Evolutionary conservation across 352 stramenopile species (phyloP), one percentile per base, ranked within the genome.

Genomic region (Phytophthora gonapodyides): DNA sequence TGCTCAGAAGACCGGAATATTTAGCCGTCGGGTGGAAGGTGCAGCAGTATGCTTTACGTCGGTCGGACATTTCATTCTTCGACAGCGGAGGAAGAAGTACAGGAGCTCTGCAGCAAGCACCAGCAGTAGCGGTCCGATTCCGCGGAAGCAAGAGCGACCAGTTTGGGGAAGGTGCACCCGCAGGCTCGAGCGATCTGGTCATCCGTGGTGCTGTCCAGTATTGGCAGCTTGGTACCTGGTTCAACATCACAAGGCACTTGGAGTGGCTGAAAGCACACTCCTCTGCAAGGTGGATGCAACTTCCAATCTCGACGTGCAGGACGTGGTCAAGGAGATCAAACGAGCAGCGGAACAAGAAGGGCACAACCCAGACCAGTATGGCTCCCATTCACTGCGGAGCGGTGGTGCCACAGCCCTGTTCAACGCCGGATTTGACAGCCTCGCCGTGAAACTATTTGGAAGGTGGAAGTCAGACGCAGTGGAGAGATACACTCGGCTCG

Each of bases 91-190:
- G 17, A 17, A 31, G 10, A 16, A 36, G 13, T 11, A 27, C 30
- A 2, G 24, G 16, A 5, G 3, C 8, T 6, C 31, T 61, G 6
- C 15, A 35, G 8, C 9, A 45, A 15, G 43, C 12, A 11, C 2
- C 2, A 3, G 17, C 30, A 2, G 43, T 61, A 2, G 15, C 12
- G 8, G 27, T 61, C 6, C 31, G 11, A 12, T 52, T 61, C 42
- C 41, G 53, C 15, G 53, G 53, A 24, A 52, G 42, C 13, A 61
- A 61, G 27, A 30, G 9, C 1, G 42, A 61, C n/a, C 42, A 61
- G 34, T 59, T 53, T 46, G 42, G 53, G 2, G 31, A 27, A 37
- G 53, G 53, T 12, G 38, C 37, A 46, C 12, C 4, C 27, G 52
- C 4, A 34, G 7, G 11, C 17, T 61, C 10, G 53, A 15, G 19